phyloP scores from a whole-genome alignment of 192 early-diverging fungal genomes.

The Coemansia umbellata region DNA sequence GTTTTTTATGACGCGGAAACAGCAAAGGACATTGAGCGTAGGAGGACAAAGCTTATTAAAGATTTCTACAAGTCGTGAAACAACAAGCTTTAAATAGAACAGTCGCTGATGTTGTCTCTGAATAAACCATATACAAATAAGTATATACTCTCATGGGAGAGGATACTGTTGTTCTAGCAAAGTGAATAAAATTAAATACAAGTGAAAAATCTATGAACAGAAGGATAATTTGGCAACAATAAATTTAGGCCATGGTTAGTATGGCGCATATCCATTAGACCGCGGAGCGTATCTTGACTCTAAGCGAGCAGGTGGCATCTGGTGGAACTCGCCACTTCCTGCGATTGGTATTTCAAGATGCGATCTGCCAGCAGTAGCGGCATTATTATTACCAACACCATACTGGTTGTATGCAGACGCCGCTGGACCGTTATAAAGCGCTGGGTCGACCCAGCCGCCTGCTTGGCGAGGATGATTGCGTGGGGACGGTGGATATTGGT shows the following conservation, averaged over 20 bases:
- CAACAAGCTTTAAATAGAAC: too few species aligned
- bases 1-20: constrained; percentile 16
- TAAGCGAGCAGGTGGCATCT: neutral
- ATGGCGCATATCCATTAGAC: too few species aligned
- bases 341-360: neutral
- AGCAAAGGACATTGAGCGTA: constrained; percentile 15
- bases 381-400: too few species aligned
- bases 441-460: constrained; percentile 22
- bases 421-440: constrained; percentile 21
- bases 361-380: too few species aligned
- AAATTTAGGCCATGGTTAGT: too few species aligned
- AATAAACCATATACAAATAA: too few species aligned
- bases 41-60: constrained; percentile 12
- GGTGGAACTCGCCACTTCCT: neutral
- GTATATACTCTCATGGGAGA: too few species aligned
- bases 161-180: too few species aligned
- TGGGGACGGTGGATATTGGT: neutral
- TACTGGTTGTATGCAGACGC: neutral
- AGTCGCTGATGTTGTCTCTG: too few species aligned
- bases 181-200: too few species aligned
- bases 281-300: neutral
- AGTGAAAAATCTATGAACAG: too few species aligned
- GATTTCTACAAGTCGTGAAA: constrained; percentile 1
- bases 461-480: neutral
- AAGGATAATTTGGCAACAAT: too few species aligned